Conservation (phyloP, 2,329 filamentous ascomycete species). For the Trichoderma arundinaceum region DNA sequence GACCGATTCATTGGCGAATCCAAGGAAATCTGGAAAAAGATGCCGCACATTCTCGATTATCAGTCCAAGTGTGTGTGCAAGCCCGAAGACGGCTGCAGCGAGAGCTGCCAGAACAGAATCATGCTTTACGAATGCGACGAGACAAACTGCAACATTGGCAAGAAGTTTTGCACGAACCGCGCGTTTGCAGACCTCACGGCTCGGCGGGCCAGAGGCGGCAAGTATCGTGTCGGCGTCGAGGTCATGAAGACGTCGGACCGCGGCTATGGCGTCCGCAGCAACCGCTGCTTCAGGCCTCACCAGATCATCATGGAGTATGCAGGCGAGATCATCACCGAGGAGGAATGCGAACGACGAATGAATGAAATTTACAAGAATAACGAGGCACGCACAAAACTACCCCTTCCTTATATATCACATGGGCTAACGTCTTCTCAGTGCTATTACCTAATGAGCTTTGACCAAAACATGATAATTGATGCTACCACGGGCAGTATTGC, state of each 20-base stretch:
- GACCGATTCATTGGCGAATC: conserved; percentile 91
- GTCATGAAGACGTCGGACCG: conserved; percentile 89
- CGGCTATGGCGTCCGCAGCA: conserved; percentile 90
- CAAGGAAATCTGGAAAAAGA: conserved; percentile 78
- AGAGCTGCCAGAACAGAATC: conserved; percentile 90
- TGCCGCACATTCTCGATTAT: conserved; percentile 74
- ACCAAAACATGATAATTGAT: conserved; percentile 98
- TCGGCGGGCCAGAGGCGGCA: conserved; percentile 77
- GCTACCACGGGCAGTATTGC: conserved; percentile 95
- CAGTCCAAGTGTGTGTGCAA: conserved; percentile 79
- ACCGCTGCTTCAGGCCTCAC: conserved; percentile 82
- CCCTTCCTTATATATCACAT: background rate
- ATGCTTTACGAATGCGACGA: conserved; percentile 98
- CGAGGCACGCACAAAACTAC: conserved; percentile 63
- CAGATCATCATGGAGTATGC: conserved; percentile 99
- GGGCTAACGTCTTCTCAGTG: conserved; percentile 60
- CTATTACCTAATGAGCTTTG: conserved; percentile 98
- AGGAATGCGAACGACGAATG: conserved; percentile 93
- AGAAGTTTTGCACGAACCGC: conserved; percentile 80
- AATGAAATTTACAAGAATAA: conserved; percentile 92
- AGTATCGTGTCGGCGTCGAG: conserved; percentile 91
- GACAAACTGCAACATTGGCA: conserved; percentile 81
- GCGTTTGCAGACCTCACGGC: conserved; percentile 81
- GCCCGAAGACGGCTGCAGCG: conserved; percentile 79
- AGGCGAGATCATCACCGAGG: conserved; percentile 94